Evolutionary conservation across 257 asterid genomes (phyloP).

Genomic region (Mentha longifolia): DNA sequence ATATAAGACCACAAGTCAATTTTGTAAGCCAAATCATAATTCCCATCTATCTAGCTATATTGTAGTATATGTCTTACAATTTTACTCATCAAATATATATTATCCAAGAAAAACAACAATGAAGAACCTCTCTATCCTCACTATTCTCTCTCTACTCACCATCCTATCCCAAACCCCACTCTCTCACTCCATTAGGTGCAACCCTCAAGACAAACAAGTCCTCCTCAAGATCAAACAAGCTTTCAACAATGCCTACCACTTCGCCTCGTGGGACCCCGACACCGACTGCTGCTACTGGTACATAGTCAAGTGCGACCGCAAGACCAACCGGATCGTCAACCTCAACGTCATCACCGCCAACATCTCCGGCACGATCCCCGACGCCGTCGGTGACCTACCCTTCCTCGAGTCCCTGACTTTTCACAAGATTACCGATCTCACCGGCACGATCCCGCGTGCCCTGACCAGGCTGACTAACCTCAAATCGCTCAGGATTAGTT

Average conservation of each 20-base stretch:
- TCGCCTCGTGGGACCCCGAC: conserved; percentile 57
- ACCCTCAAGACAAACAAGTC: conserved; percentile 57
- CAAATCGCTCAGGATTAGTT: conserved; percentile 35
- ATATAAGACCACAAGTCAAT: background rate
- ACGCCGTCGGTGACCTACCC: conserved; percentile 52
- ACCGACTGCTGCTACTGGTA: conserved; percentile 72
- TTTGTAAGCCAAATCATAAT: no score
- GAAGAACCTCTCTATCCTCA: background rate
- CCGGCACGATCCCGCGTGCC: conserved; percentile 56
- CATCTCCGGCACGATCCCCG: conserved; percentile 55
- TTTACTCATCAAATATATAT: no score
- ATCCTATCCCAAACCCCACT: conserved; percentile 21
- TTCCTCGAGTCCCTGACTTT: conserved; percentile 43
- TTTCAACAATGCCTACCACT: conserved; percentile 53
- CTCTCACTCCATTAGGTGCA: conserved; percentile 44
- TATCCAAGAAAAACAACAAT: background rate
- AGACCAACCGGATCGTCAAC: conserved; percentile 46
- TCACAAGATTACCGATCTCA: conserved; percentile 51
- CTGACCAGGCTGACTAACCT: conserved; percentile 46
- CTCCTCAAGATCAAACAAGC: conserved; percentile 53
- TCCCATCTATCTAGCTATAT: background rate
- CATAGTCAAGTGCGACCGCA: conserved; percentile 30
- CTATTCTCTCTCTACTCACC: conserved; percentile 30
- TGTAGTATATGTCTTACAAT: background rate
- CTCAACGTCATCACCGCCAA: conserved; percentile 46